phyloP scores from a whole-genome alignment of 495 filamentous ascomycete species.

The Aspergillus bertholletiae region DNA sequence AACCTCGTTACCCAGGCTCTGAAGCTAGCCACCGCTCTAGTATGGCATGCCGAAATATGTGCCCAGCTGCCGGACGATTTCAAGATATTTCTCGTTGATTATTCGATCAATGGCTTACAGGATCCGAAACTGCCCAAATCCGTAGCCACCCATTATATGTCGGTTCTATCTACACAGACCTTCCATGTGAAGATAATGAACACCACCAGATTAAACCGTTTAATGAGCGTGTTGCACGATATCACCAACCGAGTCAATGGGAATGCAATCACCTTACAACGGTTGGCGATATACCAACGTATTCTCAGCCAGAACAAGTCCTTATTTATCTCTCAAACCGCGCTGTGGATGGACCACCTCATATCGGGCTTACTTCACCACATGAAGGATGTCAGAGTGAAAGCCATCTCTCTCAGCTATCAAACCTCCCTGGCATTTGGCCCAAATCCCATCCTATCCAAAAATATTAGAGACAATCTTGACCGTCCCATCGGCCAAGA shows the following conservation, averaged over 20 bases:
- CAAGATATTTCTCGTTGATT: slow-evolving; percentile 72
- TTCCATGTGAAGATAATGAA: slow-evolving; percentile 74
- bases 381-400: slow-evolving; percentile 67
- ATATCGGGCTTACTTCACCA: slow-evolving; percentile 75
- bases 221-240: slow-evolving; percentile 64
- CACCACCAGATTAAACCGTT: slow-evolving; percentile 55
- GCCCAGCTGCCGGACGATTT: slow-evolving; percentile 70
- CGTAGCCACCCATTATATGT: slow-evolving; percentile 71
- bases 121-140: slow-evolving; percentile 68
- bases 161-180: slow-evolving; percentile 70
- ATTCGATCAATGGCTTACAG: slow-evolving; percentile 66
- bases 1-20: slow-evolving; percentile 72
- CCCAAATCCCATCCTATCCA: slow-evolving; percentile 58
- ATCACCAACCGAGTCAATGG: slow-evolving; percentile 74
- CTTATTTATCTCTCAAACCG: slow-evolving; percentile 56
- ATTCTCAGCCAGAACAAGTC: slow-evolving; percentile 64
- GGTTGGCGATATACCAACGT: slow-evolving; percentile 72
- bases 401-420: slow-evolving; percentile 70
- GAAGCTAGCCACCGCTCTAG: slow-evolving; percentile 67
- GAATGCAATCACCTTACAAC: slow-evolving; percentile 68
- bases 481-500: slow-evolving; percentile 52
- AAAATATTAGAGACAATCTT: slow-evolving; percentile 63
- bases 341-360: slow-evolving; percentile 72
- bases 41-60: slow-evolving; percentile 63
- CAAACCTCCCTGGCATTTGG: slow-evolving; percentile 63